Base-by-base conservation (phyloP, 208 protist species). In the Trypanosoma avium region DNA sequence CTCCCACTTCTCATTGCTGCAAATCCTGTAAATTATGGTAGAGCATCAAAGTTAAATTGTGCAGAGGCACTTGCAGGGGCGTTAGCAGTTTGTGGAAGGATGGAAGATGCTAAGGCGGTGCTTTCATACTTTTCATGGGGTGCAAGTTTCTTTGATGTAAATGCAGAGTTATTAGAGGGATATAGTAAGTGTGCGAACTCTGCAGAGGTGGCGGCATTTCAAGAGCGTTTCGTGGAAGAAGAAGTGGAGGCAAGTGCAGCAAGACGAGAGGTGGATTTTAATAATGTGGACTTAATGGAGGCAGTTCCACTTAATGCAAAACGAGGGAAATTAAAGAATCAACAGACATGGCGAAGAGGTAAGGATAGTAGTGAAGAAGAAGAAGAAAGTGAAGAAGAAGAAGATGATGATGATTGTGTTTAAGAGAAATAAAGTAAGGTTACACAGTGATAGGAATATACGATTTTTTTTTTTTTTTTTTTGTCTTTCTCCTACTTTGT, bases 1-100 rank as follows among this genome's bases (percentile, higher is more conserved):
- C 72, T 99, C 64, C 99, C 99, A 0, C 98, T 99, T 64, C 75
- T 99, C 13, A 86, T 99, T 3, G 99, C 99, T 2, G 98, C 98
- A 0, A 99, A 99, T 83, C 97, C 98, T 2, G 97, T 99, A 9
- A 99, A 99, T 74, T 99, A 99, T 74, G 99, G 99, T 32, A 86
- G 94, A 36, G 97, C 99, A 29, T 94, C 94, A 32, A 98, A 99
- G 76, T 82, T 99, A 19, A 98, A 96, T 32, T 99, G 98, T 69
- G 98, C 94, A 0, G 98, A 99, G 75, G 98, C 98, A 17, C 71
- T 99, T 45, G 97, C 97, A 2, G 98, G 92, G 1, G 87, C 95
- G 45, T 76, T 99, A 35, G 98, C 83, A 30, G 98, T 99, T 59
- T 86, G 84, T 13, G 97, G 97, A 22, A 64, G 97, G 24, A 73